Evolutionary conservation across 2,329 filamentous ascomycete species (phyloP).

Genomic region (Hawksworthiomyces lignivorus): DNA sequence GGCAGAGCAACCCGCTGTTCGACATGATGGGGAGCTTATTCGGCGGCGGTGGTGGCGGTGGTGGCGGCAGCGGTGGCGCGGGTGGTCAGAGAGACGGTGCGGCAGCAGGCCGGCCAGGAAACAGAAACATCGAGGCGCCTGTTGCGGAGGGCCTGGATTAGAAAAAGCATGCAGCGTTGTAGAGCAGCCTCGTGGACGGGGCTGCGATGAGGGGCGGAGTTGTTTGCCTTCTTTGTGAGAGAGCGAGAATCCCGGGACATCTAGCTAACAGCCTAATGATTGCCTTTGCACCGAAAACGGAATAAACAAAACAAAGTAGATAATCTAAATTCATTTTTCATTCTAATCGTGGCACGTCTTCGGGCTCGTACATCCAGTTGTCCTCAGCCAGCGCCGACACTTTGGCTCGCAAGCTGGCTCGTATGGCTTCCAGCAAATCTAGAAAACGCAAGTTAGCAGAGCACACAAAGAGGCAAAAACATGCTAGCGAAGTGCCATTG

Average conservation of each 20-base stretch:
- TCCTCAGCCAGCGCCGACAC: slow-evolving; percentile 71
- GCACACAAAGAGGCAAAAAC: no score
- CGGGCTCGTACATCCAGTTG: slow-evolving; percentile 83
- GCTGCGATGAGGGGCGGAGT: no score
- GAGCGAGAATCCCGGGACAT: no score
- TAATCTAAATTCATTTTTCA: slow-evolving; percentile 15
- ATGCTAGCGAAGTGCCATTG: no score
- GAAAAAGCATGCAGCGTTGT: no score
- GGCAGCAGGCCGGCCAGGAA: slow-evolving; percentile 35
- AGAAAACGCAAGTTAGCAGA: background rate
- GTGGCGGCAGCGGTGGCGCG: slow-evolving; percentile 39
- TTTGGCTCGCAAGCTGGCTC: slow-evolving; percentile 63
- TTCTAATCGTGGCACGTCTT: slow-evolving; percentile 40
- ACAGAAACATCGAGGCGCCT: slow-evolving; percentile 39
- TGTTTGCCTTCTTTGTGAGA: no score
- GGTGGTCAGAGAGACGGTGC: no score
- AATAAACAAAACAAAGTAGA: background rate
- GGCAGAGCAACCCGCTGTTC: slow-evolving; percentile 85
- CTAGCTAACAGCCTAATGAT: no score
- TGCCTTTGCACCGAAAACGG: background rate
- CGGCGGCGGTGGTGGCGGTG: slow-evolving; percentile 57
- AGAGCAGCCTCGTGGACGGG: no score
- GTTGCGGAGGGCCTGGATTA: slow-evolving; percentile 54
- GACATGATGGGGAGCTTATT: slow-evolving; percentile 98
- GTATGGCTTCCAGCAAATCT: slow-evolving; percentile 65